These are phyloP conservation scores for Aristolochia californica DNA, from an alignment of 164 flowering plant genomes.

Conservation along the genomic window DNA sequence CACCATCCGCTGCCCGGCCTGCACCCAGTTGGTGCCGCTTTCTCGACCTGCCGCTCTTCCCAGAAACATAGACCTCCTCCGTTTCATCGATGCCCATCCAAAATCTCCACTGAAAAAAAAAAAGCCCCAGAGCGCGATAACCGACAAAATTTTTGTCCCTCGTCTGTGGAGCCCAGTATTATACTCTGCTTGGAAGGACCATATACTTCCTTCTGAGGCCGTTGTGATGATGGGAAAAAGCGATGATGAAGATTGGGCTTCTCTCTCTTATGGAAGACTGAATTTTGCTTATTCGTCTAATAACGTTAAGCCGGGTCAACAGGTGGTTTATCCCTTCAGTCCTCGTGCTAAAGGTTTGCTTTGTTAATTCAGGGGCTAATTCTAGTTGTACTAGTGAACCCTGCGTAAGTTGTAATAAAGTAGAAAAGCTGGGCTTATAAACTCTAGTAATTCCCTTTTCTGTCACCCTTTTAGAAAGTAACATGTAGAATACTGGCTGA, in stretches of 20 bases:
- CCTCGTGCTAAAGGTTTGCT: too few relatives aligned
- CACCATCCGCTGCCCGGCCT: slow-evolving; percentile 76
- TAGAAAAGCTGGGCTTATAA: too few relatives aligned
- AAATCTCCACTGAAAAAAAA: too few relatives aligned
- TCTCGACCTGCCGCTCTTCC: slow-evolving; percentile 60
- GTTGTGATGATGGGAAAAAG: slow-evolving; percentile 13
- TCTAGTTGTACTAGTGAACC: too few relatives aligned
- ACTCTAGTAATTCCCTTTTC: too few relatives aligned
- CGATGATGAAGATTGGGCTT: not conserved
- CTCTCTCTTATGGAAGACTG: slow-evolving; percentile 11
- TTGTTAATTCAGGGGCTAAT: too few relatives aligned
- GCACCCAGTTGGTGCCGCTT: slow-evolving; percentile 60
- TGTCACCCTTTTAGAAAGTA: too few relatives aligned
- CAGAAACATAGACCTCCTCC: slow-evolving; percentile 89
- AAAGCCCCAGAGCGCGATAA: not conserved
- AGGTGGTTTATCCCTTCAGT: slow-evolving; percentile 1
- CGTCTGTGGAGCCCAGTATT: slow-evolving; percentile 46
- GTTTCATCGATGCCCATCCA: slow-evolving; percentile 8
- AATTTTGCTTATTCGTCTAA: slow-evolving; percentile 1
- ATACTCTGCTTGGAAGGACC: slow-evolving; percentile 47
- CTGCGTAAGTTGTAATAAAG: too few relatives aligned
- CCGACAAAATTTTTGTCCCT: slow-evolving; percentile 17
- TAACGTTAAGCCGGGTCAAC: not conserved
- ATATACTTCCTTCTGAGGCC: slow-evolving; percentile 40
- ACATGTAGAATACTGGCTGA: too few relatives aligned